phyloP scores from a whole-genome alignment of 2,329 filamentous ascomycete species.

The Penicillium sp. region DNA sequence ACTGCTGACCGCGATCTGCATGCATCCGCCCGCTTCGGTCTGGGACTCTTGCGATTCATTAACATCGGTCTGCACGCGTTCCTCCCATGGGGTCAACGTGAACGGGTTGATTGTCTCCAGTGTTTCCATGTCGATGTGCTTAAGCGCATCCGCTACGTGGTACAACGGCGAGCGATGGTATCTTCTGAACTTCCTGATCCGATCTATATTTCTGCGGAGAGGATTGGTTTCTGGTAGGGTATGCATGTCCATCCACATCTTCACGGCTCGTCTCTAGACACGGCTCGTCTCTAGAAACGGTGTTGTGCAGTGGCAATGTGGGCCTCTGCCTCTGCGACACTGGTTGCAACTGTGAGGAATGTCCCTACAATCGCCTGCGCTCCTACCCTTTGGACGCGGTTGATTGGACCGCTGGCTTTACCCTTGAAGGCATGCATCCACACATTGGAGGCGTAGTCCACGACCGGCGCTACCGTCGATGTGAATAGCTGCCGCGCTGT shows the following conservation, averaged over 20 bases:
- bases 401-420: conserved; percentile 17
- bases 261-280: conserved; percentile 21
- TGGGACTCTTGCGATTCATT: background rate
- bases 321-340: conserved; percentile 26
- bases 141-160: background rate
- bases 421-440: conserved; percentile 24
- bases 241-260: conserved; percentile 19
- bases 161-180: background rate
- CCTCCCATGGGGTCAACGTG: background rate
- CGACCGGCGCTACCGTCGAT: conserved; percentile 26
- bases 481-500: conserved; percentile 20
- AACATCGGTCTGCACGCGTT: background rate
- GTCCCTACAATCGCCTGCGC: conserved; percentile 25
- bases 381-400: conserved; percentile 25
- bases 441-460: conserved; percentile 26
- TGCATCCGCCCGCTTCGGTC: conserved; percentile 1
- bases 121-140: background rate
- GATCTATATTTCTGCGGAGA: conserved; percentile 14
- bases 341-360: conserved; percentile 26
- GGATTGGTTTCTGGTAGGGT: conserved; percentile 17
- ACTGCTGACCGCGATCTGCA: conserved; percentile 21
- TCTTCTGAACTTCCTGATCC: conserved; percentile 6
- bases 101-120: background rate
- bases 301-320: conserved; percentile 19
- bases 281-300: no score